Evolutionary conservation across 257 asterid genomes (phyloP).

Genomic region (Vinca minor): DNA sequence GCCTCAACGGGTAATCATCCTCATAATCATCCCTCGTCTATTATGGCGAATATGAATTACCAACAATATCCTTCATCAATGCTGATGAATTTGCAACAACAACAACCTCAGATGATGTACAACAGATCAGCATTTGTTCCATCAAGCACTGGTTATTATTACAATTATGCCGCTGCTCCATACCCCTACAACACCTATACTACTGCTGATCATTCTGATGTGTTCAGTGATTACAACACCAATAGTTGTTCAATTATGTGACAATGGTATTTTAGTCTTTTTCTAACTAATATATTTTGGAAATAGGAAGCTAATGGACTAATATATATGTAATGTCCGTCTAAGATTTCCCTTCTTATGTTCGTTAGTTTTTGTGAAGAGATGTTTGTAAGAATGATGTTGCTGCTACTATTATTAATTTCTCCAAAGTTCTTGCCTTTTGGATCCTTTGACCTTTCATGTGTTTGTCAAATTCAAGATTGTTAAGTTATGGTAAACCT

Average conservation of each 20-base stretch:
- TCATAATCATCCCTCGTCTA: slow-evolving; percentile 23
- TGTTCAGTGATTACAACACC: slow-evolving; percentile 62
- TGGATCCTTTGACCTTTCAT: background rate
- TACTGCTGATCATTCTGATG: slow-evolving; percentile 21
- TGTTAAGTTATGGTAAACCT: background rate
- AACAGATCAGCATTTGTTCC: slow-evolving; percentile 48
- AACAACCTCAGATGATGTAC: slow-evolving; percentile 65
- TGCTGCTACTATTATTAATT: background rate
- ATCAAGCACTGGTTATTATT: slow-evolving; percentile 47
- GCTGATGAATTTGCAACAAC: slow-evolving; percentile 44
- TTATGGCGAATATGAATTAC: slow-evolving; percentile 33
- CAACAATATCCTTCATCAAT: slow-evolving; percentile 28
- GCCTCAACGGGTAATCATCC: slow-evolving; percentile 26
- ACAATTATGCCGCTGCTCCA: slow-evolving; percentile 29
- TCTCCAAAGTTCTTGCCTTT: background rate
- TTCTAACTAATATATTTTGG: slow-evolving; percentile 1
- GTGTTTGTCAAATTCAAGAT: background rate
- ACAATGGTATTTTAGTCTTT: background rate
- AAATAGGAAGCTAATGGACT: background rate
- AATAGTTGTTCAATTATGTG: slow-evolving; percentile 60
- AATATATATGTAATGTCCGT: slow-evolving; percentile 7
- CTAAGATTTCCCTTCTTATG: slow-evolving; percentile 6
- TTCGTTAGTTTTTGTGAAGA: slow-evolving; percentile 1
- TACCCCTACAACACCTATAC: slow-evolving; percentile 12
- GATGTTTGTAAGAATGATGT: background rate